Base-by-base conservation (phyloP, 2,329 filamentous ascomycete species). In the Corinectria fuckeliana region DNA sequence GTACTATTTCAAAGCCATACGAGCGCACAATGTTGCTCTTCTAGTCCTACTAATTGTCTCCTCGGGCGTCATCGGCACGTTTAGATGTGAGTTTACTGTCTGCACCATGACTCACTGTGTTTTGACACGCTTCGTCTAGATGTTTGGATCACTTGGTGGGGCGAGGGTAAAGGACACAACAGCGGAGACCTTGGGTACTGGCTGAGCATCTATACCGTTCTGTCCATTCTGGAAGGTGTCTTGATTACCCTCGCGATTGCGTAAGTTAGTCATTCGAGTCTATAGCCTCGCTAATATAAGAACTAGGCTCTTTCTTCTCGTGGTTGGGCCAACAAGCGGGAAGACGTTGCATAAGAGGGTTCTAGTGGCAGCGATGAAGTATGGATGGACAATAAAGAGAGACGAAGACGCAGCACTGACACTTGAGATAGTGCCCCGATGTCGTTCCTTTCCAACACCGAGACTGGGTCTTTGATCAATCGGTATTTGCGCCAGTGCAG, bases 61-160 rank as follows among this genome's bases (percentile, higher is more conserved):
- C 0, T 61, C 64, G 48, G 65, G 66, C 0, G 62, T 71, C 2
- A 64, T 67, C 9, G 52, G 60, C 9, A 54, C 65, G 1, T 71
- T 73, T 9, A 53, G 71, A 64, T 71, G 71, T 72, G 58, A 58
- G 69, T 56, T 5, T 14, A 3, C 7, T 26, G 3, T 6, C 4
- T 5, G 7, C 10, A 4, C 9, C 1, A 5, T 2, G 0, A 8
- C 3, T 6, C 10, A 4, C 20, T 9, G n/a, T 8, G 4, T 26
- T 38, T 7, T 34, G 11, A 16, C 56, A 48, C 10, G 48, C 10
- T 11, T 10, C 5, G 11, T 3, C 0, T 7, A 72, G 71, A 68
- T 38, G 68, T 73, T 18, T 73, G 71, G 71, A 60, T 73, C 30
- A 71, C 70, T 18, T 73, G 71, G 71, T 73, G 71, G 71, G 71